Base-by-base conservation (phyloP, 2,329 filamentous ascomycete species). In the Raffaelea albimanens region DNA sequence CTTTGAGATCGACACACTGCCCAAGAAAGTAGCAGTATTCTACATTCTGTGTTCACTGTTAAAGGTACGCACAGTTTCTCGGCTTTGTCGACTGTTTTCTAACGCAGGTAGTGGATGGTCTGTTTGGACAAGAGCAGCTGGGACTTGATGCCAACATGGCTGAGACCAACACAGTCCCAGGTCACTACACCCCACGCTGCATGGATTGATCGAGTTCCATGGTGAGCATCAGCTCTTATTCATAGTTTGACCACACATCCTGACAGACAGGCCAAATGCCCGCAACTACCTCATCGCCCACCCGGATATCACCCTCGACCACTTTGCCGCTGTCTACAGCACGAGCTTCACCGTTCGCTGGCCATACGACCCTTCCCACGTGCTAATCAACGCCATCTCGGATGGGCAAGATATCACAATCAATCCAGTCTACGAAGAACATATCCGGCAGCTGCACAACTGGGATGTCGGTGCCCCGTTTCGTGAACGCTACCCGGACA, bases 201-300 rank as follows among this genome's bases (percentile, higher is more conserved):
- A 2, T 62, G 59, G 60, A 59, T 62, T 34, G 59, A 62, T 43
- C 55, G 60, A 2, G 59, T 62, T 40, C 58, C 60, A 14, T 62
- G 60, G 57, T 59, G 38, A 25, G 53, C 25, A 18, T 1, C 23
- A 40, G 21, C 16, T 14, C 36, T 4, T 23, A 34, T 41, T 16
- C 36, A 5, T 4, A 20, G 10, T 2, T 29, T 18, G 10, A n/a
- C 7, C 7, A 29, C 25, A 13, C 25, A 29, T 29, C 25, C 25
- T 29, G 25, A 29, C 25, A 7, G 25, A 13, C 29, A 61, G 59
- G 60, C 60, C 59, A 4, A 51, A 53, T 18, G 58, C 54, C 1
- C 53, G 59, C n/a, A 54, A 59, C 13, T 62, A 60, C 43, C 52
- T 62, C 14, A 58, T 62, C 20, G 45, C 48, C 4, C 59, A 61